A percentile compares a stretch with the other conserved stretches of the same genome.
phyloP scores from a whole-genome alignment of 352 stramenopile genomes.

The Phytopythium chamaehyphon region DNA sequence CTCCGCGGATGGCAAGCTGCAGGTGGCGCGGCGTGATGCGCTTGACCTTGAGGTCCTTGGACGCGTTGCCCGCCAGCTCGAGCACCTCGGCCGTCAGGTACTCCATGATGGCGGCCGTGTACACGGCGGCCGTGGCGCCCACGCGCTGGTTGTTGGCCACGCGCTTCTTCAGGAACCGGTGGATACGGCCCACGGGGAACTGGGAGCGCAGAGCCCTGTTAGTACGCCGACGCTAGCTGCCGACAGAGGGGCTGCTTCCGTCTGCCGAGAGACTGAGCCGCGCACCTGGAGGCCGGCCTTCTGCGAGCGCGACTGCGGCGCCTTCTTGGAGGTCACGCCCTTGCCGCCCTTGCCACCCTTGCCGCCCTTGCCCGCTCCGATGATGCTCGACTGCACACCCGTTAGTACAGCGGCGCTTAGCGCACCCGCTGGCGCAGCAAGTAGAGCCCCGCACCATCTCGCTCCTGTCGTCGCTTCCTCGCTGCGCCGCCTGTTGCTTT shows the following conservation, averaged over 20 bases:
- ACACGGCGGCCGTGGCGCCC: constrained; percentile 98
- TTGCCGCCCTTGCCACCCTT: constrained; percentile 99
- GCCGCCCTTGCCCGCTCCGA: constrained; percentile 94
- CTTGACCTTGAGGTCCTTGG: constrained; percentile 97
- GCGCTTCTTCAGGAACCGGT: constrained; percentile 98
- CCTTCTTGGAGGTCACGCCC: constrained; percentile 98
- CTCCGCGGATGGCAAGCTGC: constrained; percentile 99
- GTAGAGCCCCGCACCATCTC: too few species aligned
- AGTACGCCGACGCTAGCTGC: too few species aligned
- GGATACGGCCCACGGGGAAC: constrained; percentile 99
- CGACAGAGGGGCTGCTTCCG: too few species aligned
- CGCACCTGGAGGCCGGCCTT: constrained; percentile 96
- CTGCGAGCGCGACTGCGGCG: constrained; percentile 96
- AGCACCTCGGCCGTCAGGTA: constrained; percentile 99
- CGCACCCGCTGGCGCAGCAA: background rate
- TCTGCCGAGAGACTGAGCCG: too few species aligned
- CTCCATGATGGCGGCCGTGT: constrained; percentile 99
- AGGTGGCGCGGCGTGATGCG: constrained; percentile 99
- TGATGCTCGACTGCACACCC: constrained; percentile 60
- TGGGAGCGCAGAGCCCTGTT: constrained; percentile 34
- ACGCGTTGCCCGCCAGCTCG: constrained; percentile 97
- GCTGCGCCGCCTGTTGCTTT: too few species aligned
- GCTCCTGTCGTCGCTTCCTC: too few species aligned
- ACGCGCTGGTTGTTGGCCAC: constrained; percentile 98
- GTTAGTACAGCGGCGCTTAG: background rate